Conservation (phyloP, 1,284 basidiomycete species). For the Microbotryum silenes-acaulis region DNA sequence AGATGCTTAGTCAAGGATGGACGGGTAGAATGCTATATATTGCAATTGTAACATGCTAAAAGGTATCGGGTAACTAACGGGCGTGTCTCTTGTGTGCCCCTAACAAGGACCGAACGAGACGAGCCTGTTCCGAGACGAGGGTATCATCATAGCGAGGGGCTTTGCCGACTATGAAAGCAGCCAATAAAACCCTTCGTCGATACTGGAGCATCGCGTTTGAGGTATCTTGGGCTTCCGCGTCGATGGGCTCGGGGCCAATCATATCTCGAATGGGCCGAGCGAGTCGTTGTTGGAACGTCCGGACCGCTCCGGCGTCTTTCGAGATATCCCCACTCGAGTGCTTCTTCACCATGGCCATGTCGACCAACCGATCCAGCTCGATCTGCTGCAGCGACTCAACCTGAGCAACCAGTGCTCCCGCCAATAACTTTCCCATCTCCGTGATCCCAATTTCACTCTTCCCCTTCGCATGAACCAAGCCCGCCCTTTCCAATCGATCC, state of each 20-base stretch:
- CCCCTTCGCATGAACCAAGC: slow-evolving; percentile 14
- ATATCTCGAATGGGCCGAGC: slow-evolving; percentile 20
- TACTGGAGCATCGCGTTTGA: not conserved
- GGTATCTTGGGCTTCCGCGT: not conserved
- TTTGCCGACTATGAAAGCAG: slow-evolving; percentile 17
- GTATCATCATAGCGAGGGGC: not conserved
- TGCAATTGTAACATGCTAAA: too few species aligned
- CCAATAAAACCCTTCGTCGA: slow-evolving; percentile 14
- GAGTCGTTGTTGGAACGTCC: slow-evolving; percentile 22
- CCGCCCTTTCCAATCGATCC: slow-evolving; percentile 12
- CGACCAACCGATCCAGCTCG: slow-evolving; percentile 9
- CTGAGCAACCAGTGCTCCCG: slow-evolving; percentile 4
- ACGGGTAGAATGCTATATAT: too few species aligned
- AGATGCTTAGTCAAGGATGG: slow-evolving; percentile 1
- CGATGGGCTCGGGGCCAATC: slow-evolving; percentile 4
- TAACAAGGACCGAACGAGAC: not conserved
- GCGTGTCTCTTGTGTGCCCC: not conserved
- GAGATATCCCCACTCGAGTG: not conserved
- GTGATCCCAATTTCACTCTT: slow-evolving; percentile 11
- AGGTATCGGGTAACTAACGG: too few species aligned
- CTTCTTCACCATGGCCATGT: not conserved
- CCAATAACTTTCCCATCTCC: slow-evolving; percentile 7
- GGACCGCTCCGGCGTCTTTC: not conserved
- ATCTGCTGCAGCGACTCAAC: slow-evolving; percentile 11
- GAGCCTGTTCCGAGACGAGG: not conserved